A percentile compares a stretch with the other conserved stretches of the same genome.
phyloP scores from a whole-genome alignment of 306 rosid genomes.

The Bauhinia variegata region DNA sequence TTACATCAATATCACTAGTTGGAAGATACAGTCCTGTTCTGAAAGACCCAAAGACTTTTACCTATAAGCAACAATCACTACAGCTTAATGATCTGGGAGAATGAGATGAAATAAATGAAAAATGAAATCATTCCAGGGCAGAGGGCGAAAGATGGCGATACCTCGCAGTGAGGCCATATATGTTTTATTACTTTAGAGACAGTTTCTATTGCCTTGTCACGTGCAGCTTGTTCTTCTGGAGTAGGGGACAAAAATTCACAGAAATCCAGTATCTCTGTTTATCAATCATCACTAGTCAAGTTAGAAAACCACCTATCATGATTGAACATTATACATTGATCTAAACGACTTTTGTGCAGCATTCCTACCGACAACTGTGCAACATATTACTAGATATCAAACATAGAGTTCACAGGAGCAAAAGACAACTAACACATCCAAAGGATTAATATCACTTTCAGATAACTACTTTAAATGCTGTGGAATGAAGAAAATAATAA shows the following conservation, averaged over 20 bases:
- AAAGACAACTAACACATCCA: no score
- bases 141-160: slow-evolving; percentile 30
- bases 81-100: slow-evolving; percentile 16
- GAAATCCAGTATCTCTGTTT: slow-evolving; percentile 85
- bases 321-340: background rate
- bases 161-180: slow-evolving; percentile 91
- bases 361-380: no score
- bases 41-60: slow-evolving; percentile 94
- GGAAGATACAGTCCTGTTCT: slow-evolving; percentile 96
- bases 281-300: slow-evolving; percentile 8
- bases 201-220: slow-evolving; percentile 64
- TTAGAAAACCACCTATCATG: slow-evolving; percentile 1
- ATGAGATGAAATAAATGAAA: background rate
- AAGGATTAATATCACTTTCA: no score
- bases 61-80: slow-evolving; percentile 53
- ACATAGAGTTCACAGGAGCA: no score
- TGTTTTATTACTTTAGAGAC: slow-evolving; percentile 76
- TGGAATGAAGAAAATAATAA: no score
- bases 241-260: slow-evolving; percentile 93
- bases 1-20: slow-evolving; percentile 90
- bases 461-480: no score
- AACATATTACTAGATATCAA: no score
- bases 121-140: background rate
- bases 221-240: slow-evolving; percentile 70
- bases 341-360: no score